phyloP scores from a whole-genome alignment of 2,329 filamentous ascomycete genomes.

The Conoideocrella luteorostrata region DNA sequence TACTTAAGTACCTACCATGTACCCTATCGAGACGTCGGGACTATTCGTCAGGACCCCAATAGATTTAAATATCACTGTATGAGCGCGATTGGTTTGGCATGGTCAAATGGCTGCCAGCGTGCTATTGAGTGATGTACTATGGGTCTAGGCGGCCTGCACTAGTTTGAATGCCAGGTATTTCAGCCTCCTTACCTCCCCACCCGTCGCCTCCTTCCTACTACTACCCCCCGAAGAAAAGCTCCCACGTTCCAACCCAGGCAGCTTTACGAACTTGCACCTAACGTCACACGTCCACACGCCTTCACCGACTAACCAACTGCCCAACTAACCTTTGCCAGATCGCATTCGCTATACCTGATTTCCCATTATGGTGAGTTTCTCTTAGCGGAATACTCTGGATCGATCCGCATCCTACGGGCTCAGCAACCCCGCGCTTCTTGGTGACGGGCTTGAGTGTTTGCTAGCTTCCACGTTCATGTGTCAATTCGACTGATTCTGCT shows the following conservation, averaged over 20 bases:
- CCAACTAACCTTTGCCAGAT: neutral
- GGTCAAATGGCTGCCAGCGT: too few species aligned
- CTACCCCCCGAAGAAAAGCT: neutral
- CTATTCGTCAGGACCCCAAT: too few species aligned
- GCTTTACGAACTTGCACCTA: neutral
- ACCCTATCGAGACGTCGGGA: too few species aligned
- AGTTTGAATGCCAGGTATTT: neutral
- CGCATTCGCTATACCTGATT: neutral
- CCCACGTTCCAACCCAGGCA: neutral
- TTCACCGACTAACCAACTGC: neutral
- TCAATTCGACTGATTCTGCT: conserved; percentile 16
- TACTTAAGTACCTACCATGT: too few species aligned
- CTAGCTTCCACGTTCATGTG: neutral
- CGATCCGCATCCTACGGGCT: neutral
- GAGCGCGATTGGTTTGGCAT: too few species aligned
- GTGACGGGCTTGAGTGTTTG: conserved; percentile 18
- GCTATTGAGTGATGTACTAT: too few species aligned
- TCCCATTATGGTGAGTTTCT: conserved; percentile 8
- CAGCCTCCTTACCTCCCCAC: conserved; percentile 5
- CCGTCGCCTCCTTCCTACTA: neutral
- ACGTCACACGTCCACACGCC: neutral
- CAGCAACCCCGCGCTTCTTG: neutral
- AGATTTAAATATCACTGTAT: too few species aligned
- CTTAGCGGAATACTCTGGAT: neutral
- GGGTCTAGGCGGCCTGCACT: too few species aligned